These are phyloP conservation scores for Paxillus involutus DNA, from an alignment of 768 basidiomycete species.

Conservation along the genomic window DNA sequence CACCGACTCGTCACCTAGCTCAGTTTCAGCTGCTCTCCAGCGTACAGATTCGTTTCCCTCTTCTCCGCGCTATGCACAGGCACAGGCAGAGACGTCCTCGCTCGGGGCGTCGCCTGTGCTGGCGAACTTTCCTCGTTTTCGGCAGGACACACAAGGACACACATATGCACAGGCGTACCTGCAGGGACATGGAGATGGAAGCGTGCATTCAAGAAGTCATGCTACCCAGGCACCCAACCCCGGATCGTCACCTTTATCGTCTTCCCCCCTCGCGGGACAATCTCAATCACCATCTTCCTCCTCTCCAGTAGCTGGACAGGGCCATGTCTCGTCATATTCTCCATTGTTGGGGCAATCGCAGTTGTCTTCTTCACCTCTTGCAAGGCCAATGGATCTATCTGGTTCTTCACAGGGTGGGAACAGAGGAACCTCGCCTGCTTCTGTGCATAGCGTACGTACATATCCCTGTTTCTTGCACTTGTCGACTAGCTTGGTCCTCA, in stretches of 20 bases:
- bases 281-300: not conserved
- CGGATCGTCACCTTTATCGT: conserved; percentile 8
- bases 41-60: conserved; percentile 14
- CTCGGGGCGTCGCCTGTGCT: conserved; percentile 10
- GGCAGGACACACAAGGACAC: conserved; percentile 1
- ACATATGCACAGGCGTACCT: not conserved
- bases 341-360: conserved; percentile 7
- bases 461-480: not conserved
- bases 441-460: conserved; percentile 11
- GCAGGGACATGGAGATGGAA: no score
- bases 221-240: conserved; percentile 14
- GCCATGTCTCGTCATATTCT: conserved; percentile 3
- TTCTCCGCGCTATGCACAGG: not conserved
- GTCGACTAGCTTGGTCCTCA: not conserved
- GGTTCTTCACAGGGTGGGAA: not conserved
- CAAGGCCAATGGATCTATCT: not conserved
- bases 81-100: not conserved
- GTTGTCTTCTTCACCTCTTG: not conserved
- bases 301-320: no score
- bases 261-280: conserved; percentile 9
- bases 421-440: conserved; percentile 10
- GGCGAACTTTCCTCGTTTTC: not conserved
- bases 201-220: not conserved
- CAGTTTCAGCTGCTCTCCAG: not conserved
- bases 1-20: not conserved